These are phyloP conservation scores for Cladosporium sphaerospermum DNA, from an alignment of 2,329 filamentous ascomycete species.

Conservation along the genomic window DNA sequence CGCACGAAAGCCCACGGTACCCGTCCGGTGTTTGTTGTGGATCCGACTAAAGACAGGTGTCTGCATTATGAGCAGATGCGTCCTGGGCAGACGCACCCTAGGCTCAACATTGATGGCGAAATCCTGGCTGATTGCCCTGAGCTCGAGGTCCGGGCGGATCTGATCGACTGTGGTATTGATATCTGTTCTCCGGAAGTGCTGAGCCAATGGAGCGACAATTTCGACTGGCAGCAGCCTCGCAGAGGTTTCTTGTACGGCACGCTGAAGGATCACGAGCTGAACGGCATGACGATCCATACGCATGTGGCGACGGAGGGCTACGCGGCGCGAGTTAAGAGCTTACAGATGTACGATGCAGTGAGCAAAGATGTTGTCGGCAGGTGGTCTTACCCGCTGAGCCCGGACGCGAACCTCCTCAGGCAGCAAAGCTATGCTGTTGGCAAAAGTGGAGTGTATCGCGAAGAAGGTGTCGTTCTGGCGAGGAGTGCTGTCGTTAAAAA, in stretches of 20 bases:
- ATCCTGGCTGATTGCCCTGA: conserved; percentile 68
- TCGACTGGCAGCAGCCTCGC: conserved; percentile 87
- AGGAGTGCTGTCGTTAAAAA: conserved; percentile 64
- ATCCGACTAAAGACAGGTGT: conserved; percentile 71
- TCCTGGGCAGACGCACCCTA: conserved; percentile 55
- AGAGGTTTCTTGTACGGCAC: conserved; percentile 88
- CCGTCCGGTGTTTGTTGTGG: conserved; percentile 79
- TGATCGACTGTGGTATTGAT: conserved; percentile 92
- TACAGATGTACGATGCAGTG: conserved; percentile 85
- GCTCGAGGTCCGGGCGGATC: conserved; percentile 75
- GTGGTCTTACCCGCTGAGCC: conserved; percentile 84
- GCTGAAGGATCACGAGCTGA: conserved; percentile 92
- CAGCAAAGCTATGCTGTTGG: conserved; percentile 69
- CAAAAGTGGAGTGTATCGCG: conserved; percentile 67
- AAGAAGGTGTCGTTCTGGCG: conserved; percentile 68
- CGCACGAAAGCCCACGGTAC: conserved; percentile 70
- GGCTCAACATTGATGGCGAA: conserved; percentile 68
- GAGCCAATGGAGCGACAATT: conserved; percentile 93
- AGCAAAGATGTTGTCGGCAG: conserved; percentile 78
- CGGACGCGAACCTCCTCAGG: conserved; percentile 77
- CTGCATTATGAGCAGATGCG: conserved; percentile 92
- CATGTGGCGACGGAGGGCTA: conserved; percentile 80
- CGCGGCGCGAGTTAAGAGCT: conserved; percentile 75
- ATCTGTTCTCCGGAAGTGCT: conserved; percentile 96
- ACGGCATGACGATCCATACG: conserved; percentile 92